A percentile compares a stretch with the other conserved stretches of the same genome.
phyloP scores from a whole-genome alignment of 352 stramenopile genomes.

The Globisporangium megalacanthum region DNA sequence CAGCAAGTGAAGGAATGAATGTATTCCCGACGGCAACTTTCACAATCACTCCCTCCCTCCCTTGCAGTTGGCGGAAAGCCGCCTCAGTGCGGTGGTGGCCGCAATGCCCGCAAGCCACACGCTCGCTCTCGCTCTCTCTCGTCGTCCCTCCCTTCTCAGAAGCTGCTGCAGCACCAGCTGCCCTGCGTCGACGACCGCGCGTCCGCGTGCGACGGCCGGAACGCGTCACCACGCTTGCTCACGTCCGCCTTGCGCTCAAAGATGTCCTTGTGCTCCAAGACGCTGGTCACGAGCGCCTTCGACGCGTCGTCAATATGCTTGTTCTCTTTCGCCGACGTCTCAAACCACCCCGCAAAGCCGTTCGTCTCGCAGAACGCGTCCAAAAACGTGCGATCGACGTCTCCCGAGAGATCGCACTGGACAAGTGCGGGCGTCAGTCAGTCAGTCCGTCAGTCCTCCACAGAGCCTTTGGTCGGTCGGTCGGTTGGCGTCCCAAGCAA shows the following conservation, averaged over 20 bases:
- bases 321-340: constrained; percentile 91
- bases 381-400: constrained; percentile 71
- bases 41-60: too few species aligned
- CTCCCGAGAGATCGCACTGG: constrained; percentile 80
- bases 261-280: constrained; percentile 81
- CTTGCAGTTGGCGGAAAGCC: too few species aligned
- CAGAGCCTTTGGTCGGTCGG: not conserved
- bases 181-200: constrained; percentile 35
- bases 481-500: not conserved
- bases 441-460: not conserved
- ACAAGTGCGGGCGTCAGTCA: not conserved
- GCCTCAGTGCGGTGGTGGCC: too few species aligned
- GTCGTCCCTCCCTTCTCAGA: constrained; percentile 26
- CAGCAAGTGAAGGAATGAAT: too few species aligned
- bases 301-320: constrained; percentile 88
- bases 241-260: constrained; percentile 79
- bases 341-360: constrained; percentile 90
- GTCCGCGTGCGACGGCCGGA: constrained; percentile 63
- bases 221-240: constrained; percentile 64
- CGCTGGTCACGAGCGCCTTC: constrained; percentile 74
- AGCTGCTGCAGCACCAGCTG: constrained; percentile 85
- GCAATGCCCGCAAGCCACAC: too few species aligned
- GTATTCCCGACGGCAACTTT: too few species aligned
- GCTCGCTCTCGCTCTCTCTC: not conserved
- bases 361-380: constrained; percentile 88